Conservation (phyloP, 495 filamentous ascomycete genomes). For the Hypoxylon crocopeplum region DNA sequence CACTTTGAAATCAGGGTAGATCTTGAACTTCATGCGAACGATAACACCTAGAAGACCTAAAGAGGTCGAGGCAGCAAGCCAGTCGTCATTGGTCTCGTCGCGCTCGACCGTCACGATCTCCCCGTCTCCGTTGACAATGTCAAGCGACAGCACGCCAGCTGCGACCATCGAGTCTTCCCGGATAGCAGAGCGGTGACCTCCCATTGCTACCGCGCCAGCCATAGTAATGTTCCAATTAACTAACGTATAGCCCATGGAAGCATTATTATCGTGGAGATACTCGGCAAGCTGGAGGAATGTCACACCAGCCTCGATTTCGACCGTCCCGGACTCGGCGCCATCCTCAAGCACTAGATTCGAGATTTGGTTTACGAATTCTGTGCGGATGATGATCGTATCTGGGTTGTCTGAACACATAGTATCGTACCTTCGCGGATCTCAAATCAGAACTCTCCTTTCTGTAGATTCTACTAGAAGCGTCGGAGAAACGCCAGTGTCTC, state of each 20-base stretch:
- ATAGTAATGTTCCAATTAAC: conserved; percentile 62
- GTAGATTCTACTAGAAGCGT: background rate
- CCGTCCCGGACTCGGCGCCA: conserved; percentile 45
- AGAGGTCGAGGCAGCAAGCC: conserved; percentile 57
- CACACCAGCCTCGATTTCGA: conserved; percentile 56
- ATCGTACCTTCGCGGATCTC: conserved; percentile 45
- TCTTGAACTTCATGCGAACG: conserved; percentile 53
- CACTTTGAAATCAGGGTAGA: conserved; percentile 56
- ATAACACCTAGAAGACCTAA: conserved; percentile 55
- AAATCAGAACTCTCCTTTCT: conserved; percentile 1
- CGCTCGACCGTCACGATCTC: conserved; percentile 48
- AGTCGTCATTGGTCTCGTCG: conserved; percentile 50
- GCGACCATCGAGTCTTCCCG: conserved; percentile 60
- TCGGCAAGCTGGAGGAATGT: conserved; percentile 60
- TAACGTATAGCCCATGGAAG: conserved; percentile 55
- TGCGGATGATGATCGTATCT: conserved; percentile 53
- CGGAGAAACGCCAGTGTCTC: background rate
- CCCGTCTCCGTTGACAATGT: conserved; percentile 56
- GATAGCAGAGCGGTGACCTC: conserved; percentile 54
- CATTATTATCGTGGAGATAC: conserved; percentile 51
- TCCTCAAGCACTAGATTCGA: conserved; percentile 46
- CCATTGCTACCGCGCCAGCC: conserved; percentile 58
- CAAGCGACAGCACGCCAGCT: conserved; percentile 53
- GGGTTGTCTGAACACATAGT: conserved; percentile 55
- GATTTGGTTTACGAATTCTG: conserved; percentile 52